Conservation (phyloP, 768 basidiomycete species). For the Polyporus arcularius region DNA sequence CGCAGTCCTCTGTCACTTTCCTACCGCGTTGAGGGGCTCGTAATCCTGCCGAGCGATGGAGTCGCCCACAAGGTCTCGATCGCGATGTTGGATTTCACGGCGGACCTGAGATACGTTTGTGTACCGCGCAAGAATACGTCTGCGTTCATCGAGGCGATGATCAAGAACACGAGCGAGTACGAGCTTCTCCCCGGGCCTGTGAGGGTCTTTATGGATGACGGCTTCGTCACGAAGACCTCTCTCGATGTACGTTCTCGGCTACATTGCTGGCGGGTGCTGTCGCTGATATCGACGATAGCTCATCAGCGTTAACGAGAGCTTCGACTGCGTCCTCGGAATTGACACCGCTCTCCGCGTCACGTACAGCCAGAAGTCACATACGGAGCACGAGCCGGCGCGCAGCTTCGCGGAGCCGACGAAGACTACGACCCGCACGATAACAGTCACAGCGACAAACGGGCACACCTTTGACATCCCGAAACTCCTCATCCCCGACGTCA, state of each 20-base stretch:
- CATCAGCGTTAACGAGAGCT: constrained; percentile 50
- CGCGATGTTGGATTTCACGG: constrained; percentile 48
- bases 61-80: constrained; percentile 55
- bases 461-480: constrained; percentile 46
- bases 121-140: constrained; percentile 51
- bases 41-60: constrained; percentile 56
- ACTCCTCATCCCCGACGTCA: constrained; percentile 48
- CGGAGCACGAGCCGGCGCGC: constrained; percentile 38
- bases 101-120: constrained; percentile 46
- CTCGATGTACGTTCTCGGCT: constrained; percentile 39
- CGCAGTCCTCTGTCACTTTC: constrained; percentile 56
- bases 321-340: constrained; percentile 55
- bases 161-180: constrained; percentile 61
- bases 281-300: constrained; percentile 20
- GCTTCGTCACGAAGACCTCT: constrained; percentile 53
- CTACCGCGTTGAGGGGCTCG: constrained; percentile 50
- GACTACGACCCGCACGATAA: constrained; percentile 42
- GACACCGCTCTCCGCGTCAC: constrained; percentile 33
- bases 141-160: constrained; percentile 47
- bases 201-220: constrained; percentile 56
- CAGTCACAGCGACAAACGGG: constrained; percentile 46
- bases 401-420: constrained; percentile 46
- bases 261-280: background rate
- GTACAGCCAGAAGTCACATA: constrained; percentile 44
- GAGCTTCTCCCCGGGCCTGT: constrained; percentile 54